Evolutionary conservation across 2,329 filamentous ascomycete species (phyloP).

Genomic region (Pseudogymnoascus sp.): DNA sequence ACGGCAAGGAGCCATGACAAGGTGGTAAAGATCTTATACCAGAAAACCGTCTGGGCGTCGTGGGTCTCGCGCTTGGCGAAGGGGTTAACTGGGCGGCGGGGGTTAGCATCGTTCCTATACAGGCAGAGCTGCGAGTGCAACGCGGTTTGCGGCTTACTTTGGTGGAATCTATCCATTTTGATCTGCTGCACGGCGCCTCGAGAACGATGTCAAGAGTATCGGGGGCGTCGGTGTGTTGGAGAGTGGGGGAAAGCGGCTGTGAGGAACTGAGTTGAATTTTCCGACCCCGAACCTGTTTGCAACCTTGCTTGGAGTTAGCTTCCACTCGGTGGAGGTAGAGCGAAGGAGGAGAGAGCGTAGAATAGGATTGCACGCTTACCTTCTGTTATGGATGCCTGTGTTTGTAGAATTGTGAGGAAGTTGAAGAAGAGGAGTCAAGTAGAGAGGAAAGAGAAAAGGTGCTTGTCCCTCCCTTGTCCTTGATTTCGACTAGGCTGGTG

Average conservation of each 20-base stretch:
- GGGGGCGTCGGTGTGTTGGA: background rate
- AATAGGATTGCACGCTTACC: background rate
- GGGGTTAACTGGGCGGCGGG: conserved; percentile 56
- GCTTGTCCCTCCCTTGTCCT: background rate
- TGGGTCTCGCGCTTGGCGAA: conserved; percentile 65
- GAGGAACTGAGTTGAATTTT: background rate
- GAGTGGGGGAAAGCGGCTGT: background rate
- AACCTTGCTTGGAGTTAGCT: background rate
- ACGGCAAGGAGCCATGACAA: conserved; percentile 68
- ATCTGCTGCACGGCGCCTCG: background rate
- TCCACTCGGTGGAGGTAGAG: background rate
- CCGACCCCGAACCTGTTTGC: background rate
- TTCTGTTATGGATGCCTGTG: background rate
- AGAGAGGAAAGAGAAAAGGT: background rate
- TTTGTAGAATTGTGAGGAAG: background rate
- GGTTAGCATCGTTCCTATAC: background rate
- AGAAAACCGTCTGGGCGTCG: conserved; percentile 48
- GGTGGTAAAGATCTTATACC: conserved; percentile 68
- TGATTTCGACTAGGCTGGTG: background rate
- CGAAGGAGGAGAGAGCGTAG: background rate
- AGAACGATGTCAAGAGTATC: background rate
- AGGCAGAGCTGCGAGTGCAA: background rate
- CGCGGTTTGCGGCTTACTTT: background rate
- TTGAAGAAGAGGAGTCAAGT: background rate
- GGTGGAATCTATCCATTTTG: conserved; percentile 10